A percentile compares a stretch with the other conserved stretches of the same genome.
These are phyloP conservation scores for Inga leiocalycina DNA, from an alignment of 306 rosid genomes.

Conservation along the genomic window DNA sequence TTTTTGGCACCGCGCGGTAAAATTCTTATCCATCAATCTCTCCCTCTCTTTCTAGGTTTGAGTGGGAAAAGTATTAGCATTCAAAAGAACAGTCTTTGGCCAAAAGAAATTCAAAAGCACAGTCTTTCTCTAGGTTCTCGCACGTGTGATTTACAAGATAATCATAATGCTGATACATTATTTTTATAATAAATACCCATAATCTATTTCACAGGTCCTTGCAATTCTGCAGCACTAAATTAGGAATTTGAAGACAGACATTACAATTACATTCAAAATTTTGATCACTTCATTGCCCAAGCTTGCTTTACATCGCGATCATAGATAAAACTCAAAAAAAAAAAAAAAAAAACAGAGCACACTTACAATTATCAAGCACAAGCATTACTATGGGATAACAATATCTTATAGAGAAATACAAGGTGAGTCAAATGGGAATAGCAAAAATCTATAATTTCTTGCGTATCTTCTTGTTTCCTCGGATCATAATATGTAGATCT, in stretches of 20 bases:
- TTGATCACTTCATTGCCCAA: conserved; percentile 46
- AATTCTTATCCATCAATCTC: conserved; percentile 50
- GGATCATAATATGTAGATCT: conserved; percentile 40
- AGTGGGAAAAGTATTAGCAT: conserved; percentile 40
- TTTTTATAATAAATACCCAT: conserved; percentile 10
- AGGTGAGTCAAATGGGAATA: conserved; percentile 32
- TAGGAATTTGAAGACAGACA: conserved; percentile 29
- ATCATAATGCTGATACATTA: conserved; percentile 30
- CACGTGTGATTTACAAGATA: conserved; percentile 44
- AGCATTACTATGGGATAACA: conserved; percentile 40
- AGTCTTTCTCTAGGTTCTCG: conserved; percentile 51
- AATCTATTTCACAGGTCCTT: background rate
- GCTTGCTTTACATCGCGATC: conserved; percentile 43
- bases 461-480: conserved; percentile 40
- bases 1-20: conserved; percentile 33
- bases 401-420: conserved; percentile 35
- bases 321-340: conserved; percentile 18
- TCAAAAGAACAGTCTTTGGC: conserved; percentile 47
- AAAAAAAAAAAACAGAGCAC: conserved; percentile 29
- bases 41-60: conserved; percentile 36
- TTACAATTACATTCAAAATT: conserved; percentile 38
- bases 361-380: conserved; percentile 39
- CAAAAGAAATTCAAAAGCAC: conserved; percentile 33
- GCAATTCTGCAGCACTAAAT: conserved; percentile 9
- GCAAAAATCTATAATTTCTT: conserved; percentile 42